Base-by-base conservation (phyloP, 768 basidiomycete genomes). In the Serendipita sp. region DNA sequence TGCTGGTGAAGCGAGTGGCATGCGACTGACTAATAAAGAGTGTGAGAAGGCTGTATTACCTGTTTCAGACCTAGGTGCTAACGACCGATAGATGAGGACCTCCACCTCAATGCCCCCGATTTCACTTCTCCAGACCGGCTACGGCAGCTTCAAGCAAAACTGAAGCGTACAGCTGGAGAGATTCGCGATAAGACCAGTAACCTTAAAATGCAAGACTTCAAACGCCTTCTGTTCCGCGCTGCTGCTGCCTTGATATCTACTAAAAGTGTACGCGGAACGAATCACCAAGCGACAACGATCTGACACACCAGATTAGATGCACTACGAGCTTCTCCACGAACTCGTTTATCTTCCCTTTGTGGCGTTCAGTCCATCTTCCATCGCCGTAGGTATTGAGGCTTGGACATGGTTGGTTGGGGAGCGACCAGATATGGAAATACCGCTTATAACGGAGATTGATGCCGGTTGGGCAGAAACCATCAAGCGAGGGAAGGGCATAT, bases 341-440 rank as follows among this genome's bases (percentile, higher is more conserved):
- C 76, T 98, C 26, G 93, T 98, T 5, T 77, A 80, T 34, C 72
- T 98, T 17, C 96, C 96, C 0, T 89, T 98, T 68, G 86, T 88
- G 62, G 85, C 89, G 2, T 90, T 90, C 65, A 93, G 88, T 0
- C 90, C 93, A 0, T 76, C 88, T 3, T 83, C 92, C 0, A 82
- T 97, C 63, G 80, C 89, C 16, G 82, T 89, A 1, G 94, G 90
- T 0, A 85, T 93, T 44, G 93, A 98, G 69, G 86, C 87, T 9
- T 98, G 96, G 96, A 91, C 88, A 2, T 97, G 94, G 94, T 79
- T 96, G 0, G 86, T 96, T 61, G 83, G 88, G 14, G 88, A 95
- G 70, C 82, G 89, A 64, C 84, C 89, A 0, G 80, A 81, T 51
- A 76, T 87, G 11, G 94, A 97, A 72, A 81, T 93, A 53, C 82